Base-by-base conservation (phyloP, 2,329 filamentous ascomycete genomes). In the Pestalotiopsis sp. region DNA sequence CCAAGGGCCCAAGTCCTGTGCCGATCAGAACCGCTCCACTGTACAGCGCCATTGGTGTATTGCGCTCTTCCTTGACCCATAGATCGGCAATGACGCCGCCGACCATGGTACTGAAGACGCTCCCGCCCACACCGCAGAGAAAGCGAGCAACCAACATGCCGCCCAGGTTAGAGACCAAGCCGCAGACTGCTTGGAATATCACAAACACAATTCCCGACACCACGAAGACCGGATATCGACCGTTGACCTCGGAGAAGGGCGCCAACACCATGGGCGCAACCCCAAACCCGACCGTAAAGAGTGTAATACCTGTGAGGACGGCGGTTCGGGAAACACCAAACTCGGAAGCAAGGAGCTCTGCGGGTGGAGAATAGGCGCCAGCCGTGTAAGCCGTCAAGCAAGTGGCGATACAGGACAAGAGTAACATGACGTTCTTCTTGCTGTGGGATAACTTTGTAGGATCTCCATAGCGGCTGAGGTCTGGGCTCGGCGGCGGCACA, bases 41-140 rank as follows among this genome's bases (percentile, higher is more conserved):
- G 78, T 97, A 98, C 0, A 97, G 77, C 0, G 93, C 91, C 95
- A 98, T 97, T 0, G 95, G 93, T 0, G 92, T 94, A 74, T 98
- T 97, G 41, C 95, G 86, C 59, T 93, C 90, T 69, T 92, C 83
- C 11, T 93, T 89, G 62, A 91, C 88, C 82, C 94, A 97, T 69
- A 97, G 88, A 76, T 98, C 95, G 64, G 92, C 92, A 56, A 98
- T 91, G 3, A 98, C 92, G 3, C 95, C 95, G n/a, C 95, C 95
- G 0, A 97, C 92, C 86, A 97, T 95, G 25, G 93, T 96, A 59
- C 92, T 94, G 77, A 97, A 97, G 0, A 86, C 90, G 63, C 91
- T 94, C 5, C 89, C 91, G 6, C 92, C 93, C n/a, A 90, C 88
- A 1, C 95, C 95, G 11, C 90, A 87, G 61, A 96, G 85, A 77